Percentiles rank a stretch among this genome's conserved stretches.
Evolutionary conservation across 768 basidiomycete species (phyloP).

Genomic region (Chalciporus piperatus): DNA sequence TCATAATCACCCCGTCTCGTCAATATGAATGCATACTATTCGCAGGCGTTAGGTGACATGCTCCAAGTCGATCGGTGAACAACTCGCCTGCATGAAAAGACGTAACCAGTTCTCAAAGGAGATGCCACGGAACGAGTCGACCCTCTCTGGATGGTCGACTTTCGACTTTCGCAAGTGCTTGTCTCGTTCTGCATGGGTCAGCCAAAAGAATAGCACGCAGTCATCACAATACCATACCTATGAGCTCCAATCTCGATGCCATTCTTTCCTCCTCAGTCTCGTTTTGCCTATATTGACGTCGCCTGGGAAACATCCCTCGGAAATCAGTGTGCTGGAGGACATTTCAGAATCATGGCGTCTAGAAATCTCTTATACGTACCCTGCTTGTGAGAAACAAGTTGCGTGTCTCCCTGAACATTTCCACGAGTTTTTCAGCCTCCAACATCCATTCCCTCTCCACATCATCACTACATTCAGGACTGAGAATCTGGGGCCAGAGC

Average conservation of each 20-base stretch:
- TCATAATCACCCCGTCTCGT: conserved; percentile 62
- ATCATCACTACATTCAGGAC: conserved; percentile 40
- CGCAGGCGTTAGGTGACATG: conserved; percentile 6
- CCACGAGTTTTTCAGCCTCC: conserved; percentile 83
- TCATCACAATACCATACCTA: conserved; percentile 47
- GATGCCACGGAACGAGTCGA: conserved; percentile 77
- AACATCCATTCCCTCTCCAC: conserved; percentile 73
- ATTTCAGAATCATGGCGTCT: neutral
- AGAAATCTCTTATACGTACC: conserved; percentile 45
- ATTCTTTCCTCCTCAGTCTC: conserved; percentile 70
- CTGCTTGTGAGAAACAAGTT: conserved; percentile 76
- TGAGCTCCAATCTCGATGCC: conserved; percentile 70
- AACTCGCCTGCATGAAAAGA: conserved; percentile 75
- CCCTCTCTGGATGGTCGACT: conserved; percentile 40
- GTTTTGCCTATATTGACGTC: conserved; percentile 37
- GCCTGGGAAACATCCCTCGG: conserved; percentile 65
- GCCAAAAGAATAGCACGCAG: neutral
- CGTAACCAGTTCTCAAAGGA: conserved; percentile 82
- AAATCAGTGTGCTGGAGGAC: conserved; percentile 49
- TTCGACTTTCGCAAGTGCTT: conserved; percentile 48
- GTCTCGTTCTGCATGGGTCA: conserved; percentile 50
- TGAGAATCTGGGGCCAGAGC: conserved; percentile 56
- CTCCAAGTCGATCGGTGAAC: neutral
- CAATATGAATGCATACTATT: conserved; percentile 72
- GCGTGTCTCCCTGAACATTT: conserved; percentile 85